Conservation (phyloP, 163 green algal genomes). For the Chlorella variabilis region DNA sequence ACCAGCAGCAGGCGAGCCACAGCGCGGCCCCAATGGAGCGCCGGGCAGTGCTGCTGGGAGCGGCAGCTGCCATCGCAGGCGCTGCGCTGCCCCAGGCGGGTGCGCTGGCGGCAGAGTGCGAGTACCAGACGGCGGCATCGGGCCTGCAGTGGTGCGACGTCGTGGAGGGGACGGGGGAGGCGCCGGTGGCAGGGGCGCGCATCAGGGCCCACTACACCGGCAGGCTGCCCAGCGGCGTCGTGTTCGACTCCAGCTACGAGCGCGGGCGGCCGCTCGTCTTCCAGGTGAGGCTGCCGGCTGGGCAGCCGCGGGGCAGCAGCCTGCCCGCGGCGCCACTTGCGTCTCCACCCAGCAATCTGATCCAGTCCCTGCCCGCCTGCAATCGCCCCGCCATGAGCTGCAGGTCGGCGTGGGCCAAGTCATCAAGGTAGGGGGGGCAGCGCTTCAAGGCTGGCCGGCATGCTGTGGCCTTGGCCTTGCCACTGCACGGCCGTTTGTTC, state of each 20-base stretch:
- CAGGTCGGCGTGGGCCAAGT: constrained; percentile 56
- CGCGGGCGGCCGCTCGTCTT: constrained; percentile 80
- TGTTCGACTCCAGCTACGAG: constrained; percentile 89
- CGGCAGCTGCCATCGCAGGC: neutral
- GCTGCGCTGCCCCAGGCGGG: neutral
- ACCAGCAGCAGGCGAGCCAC: neutral
- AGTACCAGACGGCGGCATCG: constrained; percentile 34
- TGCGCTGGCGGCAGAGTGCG: constrained; percentile 25
- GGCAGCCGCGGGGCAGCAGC: neutral
- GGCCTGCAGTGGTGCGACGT: constrained; percentile 57
- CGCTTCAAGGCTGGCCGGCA: neutral
- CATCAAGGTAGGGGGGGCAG: constrained; percentile 33
- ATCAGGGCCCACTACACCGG: constrained; percentile 87
- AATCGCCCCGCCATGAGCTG: too few species aligned
- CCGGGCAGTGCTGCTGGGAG: neutral
- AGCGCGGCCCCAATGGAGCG: neutral
- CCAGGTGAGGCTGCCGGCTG: constrained; percentile 51
- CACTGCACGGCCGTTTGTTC: too few species aligned
- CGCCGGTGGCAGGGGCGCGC: constrained; percentile 31
- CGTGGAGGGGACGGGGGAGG: constrained; percentile 30
- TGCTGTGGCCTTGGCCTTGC: too few species aligned
- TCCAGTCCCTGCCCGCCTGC: too few species aligned
- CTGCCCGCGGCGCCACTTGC: too few species aligned
- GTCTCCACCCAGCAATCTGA: neutral
- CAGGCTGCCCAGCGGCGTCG: constrained; percentile 63